A percentile compares a stretch with the other conserved stretches of the same genome.
phyloP scores from a whole-genome alignment of 1,284 basidiomycete genomes.

The Vanrija sp. region DNA sequence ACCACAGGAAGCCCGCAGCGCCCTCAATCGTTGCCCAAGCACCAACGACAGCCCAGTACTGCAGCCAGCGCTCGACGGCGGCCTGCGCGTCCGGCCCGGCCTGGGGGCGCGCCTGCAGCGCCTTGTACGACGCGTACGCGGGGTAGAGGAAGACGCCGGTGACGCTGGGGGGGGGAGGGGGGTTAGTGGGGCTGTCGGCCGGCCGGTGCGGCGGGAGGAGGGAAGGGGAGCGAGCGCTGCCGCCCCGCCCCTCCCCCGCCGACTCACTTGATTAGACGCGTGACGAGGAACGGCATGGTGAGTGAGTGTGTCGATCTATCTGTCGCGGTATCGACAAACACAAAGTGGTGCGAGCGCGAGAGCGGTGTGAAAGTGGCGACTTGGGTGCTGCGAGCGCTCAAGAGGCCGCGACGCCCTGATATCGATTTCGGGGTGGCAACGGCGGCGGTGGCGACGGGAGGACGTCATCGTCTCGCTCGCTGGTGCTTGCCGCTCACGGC shows the following conservation, averaged over 20 bases:
- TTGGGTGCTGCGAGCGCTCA: too few species aligned
- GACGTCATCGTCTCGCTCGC: too few species aligned
- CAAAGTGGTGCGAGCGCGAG: too few species aligned
- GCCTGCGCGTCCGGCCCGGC: slow-evolving; percentile 57
- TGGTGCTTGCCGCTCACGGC: too few species aligned
- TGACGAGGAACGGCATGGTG: slow-evolving; percentile 11
- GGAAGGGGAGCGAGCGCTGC: not conserved
- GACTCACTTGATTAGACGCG: slow-evolving; percentile 11
- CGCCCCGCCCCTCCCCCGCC: not conserved
- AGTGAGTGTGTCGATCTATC: not conserved
- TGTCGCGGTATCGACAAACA: too few species aligned
- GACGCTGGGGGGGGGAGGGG: slow-evolving; percentile 24
- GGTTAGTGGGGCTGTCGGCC: slow-evolving; percentile 3
- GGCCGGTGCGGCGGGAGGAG: slow-evolving; percentile 22
- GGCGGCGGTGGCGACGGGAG: too few species aligned
- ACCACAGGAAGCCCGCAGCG: slow-evolving; percentile 58
- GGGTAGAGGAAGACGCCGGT: slow-evolving; percentile 48
- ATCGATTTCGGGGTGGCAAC: too few species aligned
- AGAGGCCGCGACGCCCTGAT: too few species aligned
- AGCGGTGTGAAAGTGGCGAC: too few species aligned
- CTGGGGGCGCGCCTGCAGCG: slow-evolving; percentile 57
- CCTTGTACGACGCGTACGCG: slow-evolving; percentile 51
- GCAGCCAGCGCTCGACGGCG: slow-evolving; percentile 45
- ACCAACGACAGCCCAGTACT: slow-evolving; percentile 59
- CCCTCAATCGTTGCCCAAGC: slow-evolving; percentile 66